A percentile compares a stretch with the other conserved stretches of the same genome.
Evolutionary conservation across 148 eudicot species (phyloP).

Genomic region (Rhododendron kiyosumense): DNA sequence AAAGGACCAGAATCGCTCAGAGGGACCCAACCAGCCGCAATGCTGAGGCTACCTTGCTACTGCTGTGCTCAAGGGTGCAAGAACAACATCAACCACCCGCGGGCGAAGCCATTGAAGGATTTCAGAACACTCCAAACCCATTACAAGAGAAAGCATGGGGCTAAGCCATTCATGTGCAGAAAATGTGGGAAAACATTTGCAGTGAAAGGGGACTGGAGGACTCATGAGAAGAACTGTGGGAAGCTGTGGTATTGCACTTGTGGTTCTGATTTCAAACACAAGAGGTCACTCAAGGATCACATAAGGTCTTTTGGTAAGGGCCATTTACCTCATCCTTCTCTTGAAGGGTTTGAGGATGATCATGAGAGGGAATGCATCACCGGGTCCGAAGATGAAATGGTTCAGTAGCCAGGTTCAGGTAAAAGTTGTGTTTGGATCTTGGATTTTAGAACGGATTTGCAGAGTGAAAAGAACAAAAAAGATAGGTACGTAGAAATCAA

Average conservation of each 20-base stretch:
- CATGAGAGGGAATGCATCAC: constrained; percentile 29
- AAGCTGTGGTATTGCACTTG: constrained; percentile 75
- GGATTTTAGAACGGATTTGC: neutral
- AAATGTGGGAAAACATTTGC: constrained; percentile 79
- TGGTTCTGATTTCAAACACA: constrained; percentile 82
- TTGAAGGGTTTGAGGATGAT: constrained; percentile 40
- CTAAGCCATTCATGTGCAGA: constrained; percentile 68
- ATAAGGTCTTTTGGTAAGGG: constrained; percentile 71
- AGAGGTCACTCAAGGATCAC: constrained; percentile 78
- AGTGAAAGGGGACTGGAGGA: constrained; percentile 79
- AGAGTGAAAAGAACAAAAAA: neutral
- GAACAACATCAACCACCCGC: constrained; percentile 78
- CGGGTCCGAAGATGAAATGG: constrained; percentile 33
- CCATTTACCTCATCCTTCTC: constrained; percentile 49
- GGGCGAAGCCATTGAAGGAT: constrained; percentile 75
- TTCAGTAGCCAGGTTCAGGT: constrained; percentile 10
- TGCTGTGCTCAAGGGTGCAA: constrained; percentile 70
- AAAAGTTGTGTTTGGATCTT: neutral
- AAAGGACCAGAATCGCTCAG: constrained; percentile 72
- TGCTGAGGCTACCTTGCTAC: constrained; percentile 81
- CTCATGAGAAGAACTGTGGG: constrained; percentile 84
- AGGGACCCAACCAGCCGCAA: constrained; percentile 78
- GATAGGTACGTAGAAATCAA: neutral
- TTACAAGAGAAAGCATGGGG: constrained; percentile 76
- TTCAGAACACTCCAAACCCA: constrained; percentile 81